Conservation (phyloP, 805 yeast genomes). For the Candida koratica region DNA sequence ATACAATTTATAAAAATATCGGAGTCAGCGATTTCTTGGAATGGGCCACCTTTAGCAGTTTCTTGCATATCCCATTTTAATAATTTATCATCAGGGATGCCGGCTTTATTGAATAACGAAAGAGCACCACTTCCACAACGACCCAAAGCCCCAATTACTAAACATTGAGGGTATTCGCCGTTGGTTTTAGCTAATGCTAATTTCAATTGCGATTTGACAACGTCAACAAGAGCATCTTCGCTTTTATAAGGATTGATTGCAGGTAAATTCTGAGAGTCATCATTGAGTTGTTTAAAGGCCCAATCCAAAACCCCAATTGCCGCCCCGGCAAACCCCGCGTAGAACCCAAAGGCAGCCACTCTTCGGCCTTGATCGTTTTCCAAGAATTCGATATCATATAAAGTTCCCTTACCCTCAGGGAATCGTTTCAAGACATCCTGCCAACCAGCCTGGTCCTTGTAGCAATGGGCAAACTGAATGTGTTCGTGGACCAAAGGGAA, state of each 20-base stretch:
- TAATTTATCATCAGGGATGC: conserved; percentile 81
- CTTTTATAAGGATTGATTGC: conserved; percentile 80
- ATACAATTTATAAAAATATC: conserved; percentile 96
- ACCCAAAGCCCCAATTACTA: conserved; percentile 96
- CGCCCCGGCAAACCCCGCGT: conserved; percentile 99
- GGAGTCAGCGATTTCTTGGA: conserved; percentile 79
- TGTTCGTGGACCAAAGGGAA: conserved; percentile 96
- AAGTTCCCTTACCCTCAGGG: conserved; percentile 84
- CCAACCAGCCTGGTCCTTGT: conserved; percentile 98
- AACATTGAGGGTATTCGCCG: conserved; percentile 68
- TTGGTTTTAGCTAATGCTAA: conserved; percentile 55
- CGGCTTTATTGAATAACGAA: conserved; percentile 74
- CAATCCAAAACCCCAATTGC: conserved; percentile 93
- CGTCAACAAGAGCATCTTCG: conserved; percentile 64
- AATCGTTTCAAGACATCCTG: conserved; percentile 82
- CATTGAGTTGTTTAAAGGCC: conserved; percentile 81
- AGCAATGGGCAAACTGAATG: conserved; percentile 98
- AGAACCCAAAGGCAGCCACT: conserved; percentile 99
- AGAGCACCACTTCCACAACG: conserved; percentile 98
- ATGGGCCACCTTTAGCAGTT: conserved; percentile 96
- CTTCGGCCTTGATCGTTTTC: conserved; percentile 95
- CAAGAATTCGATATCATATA: conserved; percentile 92
- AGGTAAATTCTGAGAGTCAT: conserved; percentile 65
- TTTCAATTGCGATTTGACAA: conserved; percentile 57
- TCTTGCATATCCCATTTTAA: conserved; percentile 96